Percentiles rank a stretch among this genome's conserved stretches.
phyloP scores from a whole-genome alignment of 352 stramenopile species.

The Phytophthora tentaculata region DNA sequence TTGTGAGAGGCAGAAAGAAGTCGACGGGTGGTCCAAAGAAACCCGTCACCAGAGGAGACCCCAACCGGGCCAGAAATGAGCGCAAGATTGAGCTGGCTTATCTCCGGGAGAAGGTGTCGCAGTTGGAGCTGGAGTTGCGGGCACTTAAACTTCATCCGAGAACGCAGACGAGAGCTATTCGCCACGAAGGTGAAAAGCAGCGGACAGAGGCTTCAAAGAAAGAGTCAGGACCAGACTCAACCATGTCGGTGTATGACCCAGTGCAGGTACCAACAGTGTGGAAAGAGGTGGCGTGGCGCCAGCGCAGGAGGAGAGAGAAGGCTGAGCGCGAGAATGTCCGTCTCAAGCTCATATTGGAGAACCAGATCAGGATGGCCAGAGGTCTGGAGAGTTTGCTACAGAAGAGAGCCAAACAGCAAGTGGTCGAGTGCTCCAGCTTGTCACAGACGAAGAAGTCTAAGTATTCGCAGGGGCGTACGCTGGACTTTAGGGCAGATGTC shows the following conservation, averaged over 20 bases:
- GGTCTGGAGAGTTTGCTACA: constrained; percentile 40
- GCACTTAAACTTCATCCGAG: constrained; percentile 44
- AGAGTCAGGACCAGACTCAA: not conserved
- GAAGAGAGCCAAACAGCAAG: constrained; percentile 43
- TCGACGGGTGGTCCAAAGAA: constrained; percentile 44
- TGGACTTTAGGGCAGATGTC: constrained; percentile 45
- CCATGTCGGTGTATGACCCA: constrained; percentile 26
- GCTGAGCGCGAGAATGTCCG: constrained; percentile 57
- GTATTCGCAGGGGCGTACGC: constrained; percentile 41
- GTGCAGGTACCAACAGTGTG: constrained; percentile 36
- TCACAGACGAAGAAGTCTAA: constrained; percentile 42
- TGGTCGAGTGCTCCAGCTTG: constrained; percentile 39
- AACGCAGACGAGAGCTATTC: constrained; percentile 41
- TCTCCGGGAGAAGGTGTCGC: constrained; percentile 70
- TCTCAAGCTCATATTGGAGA: constrained; percentile 57
- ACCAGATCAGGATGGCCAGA: constrained; percentile 43
- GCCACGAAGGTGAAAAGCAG: constrained; percentile 12
- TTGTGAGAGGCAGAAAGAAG: constrained; percentile 37
- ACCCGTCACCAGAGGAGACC: constrained; percentile 44
- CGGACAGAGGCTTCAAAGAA: not conserved
- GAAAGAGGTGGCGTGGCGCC: constrained; percentile 44
- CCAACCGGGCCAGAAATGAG: constrained; percentile 42
- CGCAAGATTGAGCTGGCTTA: constrained; percentile 75
- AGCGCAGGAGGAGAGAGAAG: constrained; percentile 48
- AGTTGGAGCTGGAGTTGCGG: constrained; percentile 64